Conservation (phyloP, 306 rosid species). For the Quercus aquifolioides region DNA sequence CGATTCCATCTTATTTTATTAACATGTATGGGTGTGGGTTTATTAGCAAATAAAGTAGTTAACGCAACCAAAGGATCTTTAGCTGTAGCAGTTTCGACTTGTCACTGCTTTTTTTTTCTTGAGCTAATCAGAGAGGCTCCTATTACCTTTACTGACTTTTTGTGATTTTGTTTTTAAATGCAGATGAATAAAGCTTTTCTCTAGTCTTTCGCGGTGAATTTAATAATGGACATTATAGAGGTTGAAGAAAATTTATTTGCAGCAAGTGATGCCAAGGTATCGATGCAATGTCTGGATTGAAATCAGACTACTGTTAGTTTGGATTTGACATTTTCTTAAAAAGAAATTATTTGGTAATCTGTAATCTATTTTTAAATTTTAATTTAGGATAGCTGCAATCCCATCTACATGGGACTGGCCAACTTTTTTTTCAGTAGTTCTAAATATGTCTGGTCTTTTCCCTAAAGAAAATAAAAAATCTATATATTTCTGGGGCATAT, state of each 20-base stretch:
- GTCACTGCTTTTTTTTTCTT: neutral
- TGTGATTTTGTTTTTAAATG: constrained; percentile 7
- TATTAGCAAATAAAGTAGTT: neutral
- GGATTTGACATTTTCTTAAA: neutral
- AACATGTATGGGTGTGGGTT: neutral
- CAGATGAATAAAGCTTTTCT: constrained; percentile 41
- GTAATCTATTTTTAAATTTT: neutral
- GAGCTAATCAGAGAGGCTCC: neutral
- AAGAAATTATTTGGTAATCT: neutral
- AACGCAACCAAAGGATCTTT: neutral
- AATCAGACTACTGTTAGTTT: neutral
- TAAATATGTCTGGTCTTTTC: neutral
- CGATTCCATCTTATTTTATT: neutral
- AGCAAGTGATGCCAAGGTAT: constrained; percentile 87
- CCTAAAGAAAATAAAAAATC: no score
- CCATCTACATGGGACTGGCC: neutral
- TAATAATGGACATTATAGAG: constrained; percentile 68
- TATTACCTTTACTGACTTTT: constrained; percentile 18
- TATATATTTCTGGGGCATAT: no score
- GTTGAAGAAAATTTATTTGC: constrained; percentile 80
- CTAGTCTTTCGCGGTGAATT: constrained; percentile 12
- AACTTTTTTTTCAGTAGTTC: neutral
- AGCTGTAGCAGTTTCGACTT: neutral
- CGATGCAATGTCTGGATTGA: neutral
- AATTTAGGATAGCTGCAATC: neutral